Evolutionary conservation across 2,329 filamentous ascomycete species (phyloP).

Genomic region (Taxawa tesnikishii): DNA sequence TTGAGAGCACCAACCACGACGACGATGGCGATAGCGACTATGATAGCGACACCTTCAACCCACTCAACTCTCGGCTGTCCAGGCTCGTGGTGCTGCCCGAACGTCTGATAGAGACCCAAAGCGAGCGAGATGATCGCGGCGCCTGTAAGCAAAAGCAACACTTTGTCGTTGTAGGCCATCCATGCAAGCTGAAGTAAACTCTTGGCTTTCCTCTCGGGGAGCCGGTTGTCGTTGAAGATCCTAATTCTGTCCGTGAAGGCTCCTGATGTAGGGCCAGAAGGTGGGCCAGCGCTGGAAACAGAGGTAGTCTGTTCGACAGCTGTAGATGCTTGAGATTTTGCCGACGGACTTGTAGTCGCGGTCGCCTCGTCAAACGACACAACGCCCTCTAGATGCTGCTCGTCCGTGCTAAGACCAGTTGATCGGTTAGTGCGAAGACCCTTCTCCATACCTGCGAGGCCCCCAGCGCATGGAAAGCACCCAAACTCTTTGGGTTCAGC

Average conservation of each 20-base stretch:
- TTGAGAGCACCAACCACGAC: constrained; percentile 67
- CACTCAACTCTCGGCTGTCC: constrained; percentile 55
- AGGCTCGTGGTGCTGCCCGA: constrained; percentile 43
- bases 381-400: constrained; percentile 48
- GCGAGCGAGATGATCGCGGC: constrained; percentile 63
- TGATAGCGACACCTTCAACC: constrained; percentile 72
- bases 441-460: constrained; percentile 59
- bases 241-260: constrained; percentile 53
- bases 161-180: constrained; percentile 75
- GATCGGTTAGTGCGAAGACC: constrained; percentile 55
- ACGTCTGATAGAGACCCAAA: constrained; percentile 62
- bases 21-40: constrained; percentile 64
- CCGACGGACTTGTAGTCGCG: constrained; percentile 12
- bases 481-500: constrained; percentile 65
- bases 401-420: constrained; percentile 58
- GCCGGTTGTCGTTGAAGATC: constrained; percentile 56
- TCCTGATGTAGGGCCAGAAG: constrained; percentile 12
- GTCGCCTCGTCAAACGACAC: constrained; percentile 57
- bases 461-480: constrained; percentile 67
- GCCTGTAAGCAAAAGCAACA: constrained; percentile 58
- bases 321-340: neutral
- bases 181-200: constrained; percentile 60
- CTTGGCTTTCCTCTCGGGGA: constrained; percentile 60
- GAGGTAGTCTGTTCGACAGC: constrained; percentile 14
- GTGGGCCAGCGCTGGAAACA: constrained; percentile 10